Evolutionary conservation across 805 yeast genomes (phyloP).

Genomic region (Starmera quercuum): DNA sequence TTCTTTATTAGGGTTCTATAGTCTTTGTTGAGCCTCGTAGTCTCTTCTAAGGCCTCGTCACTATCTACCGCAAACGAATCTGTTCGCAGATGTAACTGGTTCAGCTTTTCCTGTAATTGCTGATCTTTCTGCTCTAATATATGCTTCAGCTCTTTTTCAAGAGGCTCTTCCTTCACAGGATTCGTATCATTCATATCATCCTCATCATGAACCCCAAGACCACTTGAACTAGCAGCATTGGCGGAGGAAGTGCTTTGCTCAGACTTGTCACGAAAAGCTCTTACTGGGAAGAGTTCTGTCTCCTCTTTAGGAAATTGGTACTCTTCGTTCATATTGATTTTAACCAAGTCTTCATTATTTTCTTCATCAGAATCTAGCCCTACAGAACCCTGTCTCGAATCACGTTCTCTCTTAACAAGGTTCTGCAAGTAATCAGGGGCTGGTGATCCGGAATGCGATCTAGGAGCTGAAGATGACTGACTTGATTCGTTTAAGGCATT

Average conservation of each 20-base stretch:
- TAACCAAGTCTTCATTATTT: slow-evolving; percentile 28
- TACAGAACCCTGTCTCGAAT: slow-evolving; percentile 15
- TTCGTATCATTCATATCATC: slow-evolving; percentile 13
- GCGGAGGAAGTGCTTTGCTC: slow-evolving; percentile 39
- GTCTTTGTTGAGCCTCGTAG: slow-evolving; percentile 27
- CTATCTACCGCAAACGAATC: slow-evolving; percentile 23
- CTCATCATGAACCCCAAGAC: slow-evolving; percentile 17
- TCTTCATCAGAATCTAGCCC: slow-evolving; percentile 30
- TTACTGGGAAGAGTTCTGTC: slow-evolving; percentile 57
- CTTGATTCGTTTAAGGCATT: slow-evolving; percentile 20
- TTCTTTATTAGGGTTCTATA: slow-evolving; percentile 27
- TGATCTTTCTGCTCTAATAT: slow-evolving; percentile 16
- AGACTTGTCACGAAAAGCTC: slow-evolving; percentile 51
- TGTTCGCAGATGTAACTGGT: slow-evolving; percentile 17
- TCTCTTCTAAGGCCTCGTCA: slow-evolving; percentile 29
- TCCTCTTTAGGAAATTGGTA: slow-evolving; percentile 40
- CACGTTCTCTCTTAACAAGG: slow-evolving; percentile 20
- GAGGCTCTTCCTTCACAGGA: slow-evolving; percentile 16
- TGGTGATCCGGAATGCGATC: slow-evolving; percentile 22
- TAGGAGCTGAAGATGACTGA: slow-evolving; percentile 1
- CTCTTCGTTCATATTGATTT: slow-evolving; percentile 58
- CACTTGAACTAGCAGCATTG: slow-evolving; percentile 15
- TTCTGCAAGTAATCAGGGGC: slow-evolving; percentile 36
- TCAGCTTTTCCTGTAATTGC: slow-evolving; percentile 21
- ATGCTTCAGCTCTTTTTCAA: slow-evolving; percentile 9